Base-by-base conservation (phyloP, 2,329 filamentous ascomycete genomes). In the Ascomycota sp. region DNA sequence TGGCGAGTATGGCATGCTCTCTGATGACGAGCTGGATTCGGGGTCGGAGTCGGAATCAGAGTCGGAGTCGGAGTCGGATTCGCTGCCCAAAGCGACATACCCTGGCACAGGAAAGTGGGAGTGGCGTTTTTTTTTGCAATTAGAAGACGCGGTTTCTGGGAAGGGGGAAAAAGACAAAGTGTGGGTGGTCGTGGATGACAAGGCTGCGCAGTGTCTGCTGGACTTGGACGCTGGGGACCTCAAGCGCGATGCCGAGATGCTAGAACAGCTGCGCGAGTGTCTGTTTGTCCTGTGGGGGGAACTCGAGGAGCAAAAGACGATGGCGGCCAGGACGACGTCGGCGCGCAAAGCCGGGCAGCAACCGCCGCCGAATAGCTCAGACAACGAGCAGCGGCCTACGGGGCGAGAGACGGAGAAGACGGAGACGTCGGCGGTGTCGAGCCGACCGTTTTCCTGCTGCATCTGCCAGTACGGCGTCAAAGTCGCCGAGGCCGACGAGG, bases 201-300 rank as follows among this genome's bases (percentile, higher is more conserved):
- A 34, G 8, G 53, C 58, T 13, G 66, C 52, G 2, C 59, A 69
- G 39, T 57, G 54, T 28, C 53, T 72, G 3, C 45, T 55, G 0
- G 43, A 45, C 25, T 44, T 67, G 5, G 57, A 67, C 30, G 65
- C 66, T 1, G 48, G 48, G 28, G 50, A 68, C 47, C 59, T 93
- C 22, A 63, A 61, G 13, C 45, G 50, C n/a, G 54, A 76, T 27
- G 40, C 50, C 3, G 30, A 47, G 0, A 43, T 52, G 1, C 53
- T 89, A 1, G 45, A 41, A 3, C 36, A 47, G 6, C 52, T 94
- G 4, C 65, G 69, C 30, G 69, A 91, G 39, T 73, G 66, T 40
- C 57, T 94, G 32, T 86, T 75, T 45, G 55, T 69, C 23, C 58
- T 94, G 2, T 95, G 86, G 85, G 86, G 86, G 2, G 69, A 93